These are phyloP conservation scores for Nothopassalora personata DNA, from an alignment of 2,329 filamentous ascomycete genomes.

Conservation along the genomic window DNA sequence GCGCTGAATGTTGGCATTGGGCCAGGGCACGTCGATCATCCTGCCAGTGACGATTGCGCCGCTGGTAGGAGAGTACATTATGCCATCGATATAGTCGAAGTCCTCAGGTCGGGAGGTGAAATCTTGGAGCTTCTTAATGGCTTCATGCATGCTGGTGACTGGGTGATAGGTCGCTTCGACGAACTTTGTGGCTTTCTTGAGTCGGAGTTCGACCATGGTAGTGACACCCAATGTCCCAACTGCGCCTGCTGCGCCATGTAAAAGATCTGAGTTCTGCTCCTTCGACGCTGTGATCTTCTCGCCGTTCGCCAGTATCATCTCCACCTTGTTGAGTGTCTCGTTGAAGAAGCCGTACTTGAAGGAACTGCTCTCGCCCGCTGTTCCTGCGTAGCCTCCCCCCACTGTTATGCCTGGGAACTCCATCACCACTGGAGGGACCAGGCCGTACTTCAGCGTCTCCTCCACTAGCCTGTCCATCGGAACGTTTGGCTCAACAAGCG, in stretches of 20 bases:
- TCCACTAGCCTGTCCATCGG: constrained; percentile 60
- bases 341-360: constrained; percentile 66
- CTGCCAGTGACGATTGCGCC: constrained; percentile 43
- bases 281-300: constrained; percentile 52
- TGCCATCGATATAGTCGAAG: constrained; percentile 49
- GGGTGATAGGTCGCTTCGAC: constrained; percentile 48
- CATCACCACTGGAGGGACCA: constrained; percentile 63
- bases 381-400: constrained; percentile 63
- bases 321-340: constrained; percentile 54
- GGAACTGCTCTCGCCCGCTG: constrained; percentile 62
- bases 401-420: constrained; percentile 69
- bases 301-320: constrained; percentile 61
- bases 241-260: constrained; percentile 59
- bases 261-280: constrained; percentile 53
- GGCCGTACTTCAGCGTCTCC: constrained; percentile 50
- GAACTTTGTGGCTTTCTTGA: constrained; percentile 43
- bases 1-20: constrained; percentile 19
- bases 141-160: constrained; percentile 38
- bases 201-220: constrained; percentile 50
- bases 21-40: constrained; percentile 32
- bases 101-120: constrained; percentile 36
- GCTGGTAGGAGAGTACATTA: constrained; percentile 42
- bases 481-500: constrained; percentile 64
- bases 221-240: constrained; percentile 63
- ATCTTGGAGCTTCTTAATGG: constrained; percentile 37